phyloP scores from a whole-genome alignment of 805 yeast genomes.

The Candida nitratophila region DNA sequence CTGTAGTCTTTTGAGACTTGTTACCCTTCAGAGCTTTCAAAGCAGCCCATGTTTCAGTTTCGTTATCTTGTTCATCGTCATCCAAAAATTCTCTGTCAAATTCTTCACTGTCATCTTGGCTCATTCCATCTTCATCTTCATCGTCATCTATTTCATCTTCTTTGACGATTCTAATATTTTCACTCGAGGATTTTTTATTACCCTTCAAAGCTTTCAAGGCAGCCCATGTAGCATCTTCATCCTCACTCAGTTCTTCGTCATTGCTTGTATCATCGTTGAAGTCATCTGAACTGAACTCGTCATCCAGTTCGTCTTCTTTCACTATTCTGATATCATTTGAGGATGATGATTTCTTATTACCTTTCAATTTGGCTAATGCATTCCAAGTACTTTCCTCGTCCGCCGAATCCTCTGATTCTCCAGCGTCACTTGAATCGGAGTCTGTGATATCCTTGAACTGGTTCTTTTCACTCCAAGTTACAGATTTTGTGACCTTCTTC shows the following conservation, averaged over 20 bases:
- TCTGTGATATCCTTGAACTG: slow-evolving; percentile 8
- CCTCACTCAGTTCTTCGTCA: slow-evolving; percentile 14
- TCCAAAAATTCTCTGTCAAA: too few relatives aligned
- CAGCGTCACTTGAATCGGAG: slow-evolving; percentile 1
- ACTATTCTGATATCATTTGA: slow-evolving; percentile 1
- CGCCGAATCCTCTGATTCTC: slow-evolving; percentile 6
- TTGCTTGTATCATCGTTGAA: slow-evolving; percentile 1
- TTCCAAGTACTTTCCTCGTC: slow-evolving; percentile 16
- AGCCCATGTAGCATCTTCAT: slow-evolving; percentile 11
- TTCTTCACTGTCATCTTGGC: slow-evolving; percentile 20
- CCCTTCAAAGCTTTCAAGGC: slow-evolving; percentile 19
- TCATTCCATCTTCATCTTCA: slow-evolving; percentile 15
- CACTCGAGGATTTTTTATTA: slow-evolving; percentile 8
- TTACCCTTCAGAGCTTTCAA: slow-evolving; percentile 18
- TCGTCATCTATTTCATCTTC: slow-evolving; percentile 7
- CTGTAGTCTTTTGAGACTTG: slow-evolving; percentile 12
- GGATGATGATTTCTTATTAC: background rate
- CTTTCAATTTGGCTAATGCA: slow-evolving; percentile 2
- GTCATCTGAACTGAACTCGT: slow-evolving; percentile 4
- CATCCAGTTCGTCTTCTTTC: slow-evolving; percentile 7
- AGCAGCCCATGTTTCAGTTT: slow-evolving; percentile 10
- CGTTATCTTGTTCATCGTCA: slow-evolving; percentile 11
- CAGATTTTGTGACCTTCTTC: slow-evolving; percentile 24
- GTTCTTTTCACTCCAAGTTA: slow-evolving; percentile 13
- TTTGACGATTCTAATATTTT: slow-evolving; percentile 1